Evolutionary conservation across 371 early-diverging fungal genomes (phyloP).

Genomic region (Pancytospora philotis): DNA sequence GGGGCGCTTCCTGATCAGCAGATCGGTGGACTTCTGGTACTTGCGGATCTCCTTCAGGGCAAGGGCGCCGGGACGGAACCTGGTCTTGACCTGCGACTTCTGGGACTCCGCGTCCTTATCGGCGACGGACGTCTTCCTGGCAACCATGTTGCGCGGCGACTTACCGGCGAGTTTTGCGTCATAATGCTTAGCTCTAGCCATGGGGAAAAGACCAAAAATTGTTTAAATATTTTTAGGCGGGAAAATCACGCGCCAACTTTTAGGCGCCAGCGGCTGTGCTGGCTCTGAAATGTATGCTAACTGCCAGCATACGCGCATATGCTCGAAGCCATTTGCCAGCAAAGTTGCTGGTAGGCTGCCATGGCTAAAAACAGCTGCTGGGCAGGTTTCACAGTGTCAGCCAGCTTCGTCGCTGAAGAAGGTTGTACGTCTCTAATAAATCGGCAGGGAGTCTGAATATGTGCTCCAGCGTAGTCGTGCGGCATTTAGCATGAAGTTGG

Average conservation of each 20-base stretch:
- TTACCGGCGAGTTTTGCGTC: constrained; percentile 59
- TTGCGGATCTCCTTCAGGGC: constrained; percentile 66
- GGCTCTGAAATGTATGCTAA: no score
- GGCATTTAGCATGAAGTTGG: no score
- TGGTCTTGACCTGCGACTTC: constrained; percentile 34
- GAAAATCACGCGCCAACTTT: not conserved
- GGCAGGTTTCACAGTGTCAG: no score
- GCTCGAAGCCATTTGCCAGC: no score
- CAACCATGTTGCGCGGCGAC: constrained; percentile 57
- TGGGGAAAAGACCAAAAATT: constrained; percentile 6
- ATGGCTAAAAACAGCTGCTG: no score
- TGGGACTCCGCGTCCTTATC: constrained; percentile 31
- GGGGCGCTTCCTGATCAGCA: constrained; percentile 66
- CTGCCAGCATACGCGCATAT: no score
- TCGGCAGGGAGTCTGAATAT: no score
- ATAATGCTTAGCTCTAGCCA: constrained; percentile 61
- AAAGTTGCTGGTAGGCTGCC: no score
- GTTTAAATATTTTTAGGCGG: constrained; percentile 32
- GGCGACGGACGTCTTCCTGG: constrained; percentile 55
- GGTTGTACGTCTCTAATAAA: no score
- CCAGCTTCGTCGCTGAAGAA: no score
- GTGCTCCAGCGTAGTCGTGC: no score
- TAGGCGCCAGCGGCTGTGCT: no score
- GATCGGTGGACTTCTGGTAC: constrained; percentile 66
- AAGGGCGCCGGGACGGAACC: constrained; percentile 64